These are phyloP conservation scores for Nowakowskiella sp. DNA, from an alignment of 192 early-diverging fungal genomes.

Conservation along the genomic window DNA sequence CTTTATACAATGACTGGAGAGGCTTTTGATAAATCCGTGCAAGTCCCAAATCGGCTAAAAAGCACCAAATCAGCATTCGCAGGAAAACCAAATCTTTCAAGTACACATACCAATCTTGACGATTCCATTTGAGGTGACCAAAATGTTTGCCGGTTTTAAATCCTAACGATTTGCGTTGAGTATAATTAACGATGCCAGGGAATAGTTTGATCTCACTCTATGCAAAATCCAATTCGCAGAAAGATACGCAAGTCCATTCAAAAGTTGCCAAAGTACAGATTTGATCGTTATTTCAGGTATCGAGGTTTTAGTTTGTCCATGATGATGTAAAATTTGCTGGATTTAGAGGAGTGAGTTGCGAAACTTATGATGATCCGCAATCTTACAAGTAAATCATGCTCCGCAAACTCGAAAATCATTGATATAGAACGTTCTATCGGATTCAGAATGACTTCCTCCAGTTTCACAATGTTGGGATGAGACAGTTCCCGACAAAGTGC, in stretches of 20 bases:
- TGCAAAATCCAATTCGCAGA: constrained; percentile 51
- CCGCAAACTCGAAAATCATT: constrained; percentile 97
- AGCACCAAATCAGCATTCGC: constrained; percentile 17
- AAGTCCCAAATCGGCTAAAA: constrained; percentile 25
- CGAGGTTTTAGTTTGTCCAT: constrained; percentile 63
- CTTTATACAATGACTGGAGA: constrained; percentile 34
- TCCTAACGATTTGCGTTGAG: constrained; percentile 10
- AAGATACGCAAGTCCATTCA: constrained; percentile 44
- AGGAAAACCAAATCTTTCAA: background rate
- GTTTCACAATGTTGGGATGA: constrained; percentile 79
- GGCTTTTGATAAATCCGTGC: constrained; percentile 39
- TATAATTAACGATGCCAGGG: background rate
- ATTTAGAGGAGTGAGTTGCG: background rate
- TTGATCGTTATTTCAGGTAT: constrained; percentile 65
- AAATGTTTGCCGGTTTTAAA: constrained; percentile 43
- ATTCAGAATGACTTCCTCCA: constrained; percentile 84
- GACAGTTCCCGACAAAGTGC: constrained; percentile 83
- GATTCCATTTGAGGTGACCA: constrained; percentile 33
- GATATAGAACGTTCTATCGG: constrained; percentile 75
- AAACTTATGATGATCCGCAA: background rate
- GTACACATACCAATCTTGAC: constrained; percentile 36
- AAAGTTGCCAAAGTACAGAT: constrained; percentile 43
- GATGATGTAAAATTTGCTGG: constrained; percentile 85
- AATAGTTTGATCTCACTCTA: constrained; percentile 13
- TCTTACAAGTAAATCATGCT: constrained; percentile 79